Percentiles rank a stretch among this genome's conserved stretches.
Conservation (phyloP, 2,329 filamentous ascomycete species). For the Cladophialophora exuberans region DNA sequence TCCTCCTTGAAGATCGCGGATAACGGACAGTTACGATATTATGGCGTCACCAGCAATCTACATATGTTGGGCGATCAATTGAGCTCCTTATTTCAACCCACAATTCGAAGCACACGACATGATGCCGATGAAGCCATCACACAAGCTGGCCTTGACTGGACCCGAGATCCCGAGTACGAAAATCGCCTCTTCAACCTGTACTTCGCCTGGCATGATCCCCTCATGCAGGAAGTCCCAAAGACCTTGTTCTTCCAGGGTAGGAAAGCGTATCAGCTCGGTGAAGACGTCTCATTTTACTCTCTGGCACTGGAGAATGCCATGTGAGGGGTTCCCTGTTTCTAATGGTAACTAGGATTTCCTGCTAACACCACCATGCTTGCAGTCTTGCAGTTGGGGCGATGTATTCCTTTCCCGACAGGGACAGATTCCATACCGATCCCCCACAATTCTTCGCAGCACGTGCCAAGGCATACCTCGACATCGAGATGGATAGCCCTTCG, state of each 20-base stretch:
- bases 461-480: conserved; percentile 50
- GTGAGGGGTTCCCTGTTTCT: too few species aligned
- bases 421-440: neutral
- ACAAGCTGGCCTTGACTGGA: conserved; percentile 46
- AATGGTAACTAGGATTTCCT: too few species aligned
- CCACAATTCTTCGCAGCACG: conserved; percentile 37
- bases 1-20: conserved; percentile 48
- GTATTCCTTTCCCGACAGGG: neutral
- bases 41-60: conserved; percentile 50
- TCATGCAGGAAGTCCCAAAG: conserved; percentile 50
- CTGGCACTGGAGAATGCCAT: conserved; percentile 47
- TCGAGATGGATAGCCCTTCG: conserved; percentile 52
- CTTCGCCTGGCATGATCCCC: conserved; percentile 54
- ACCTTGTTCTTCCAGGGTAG: conserved; percentile 40
- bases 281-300: conserved; percentile 44
- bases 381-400: conserved; percentile 5
- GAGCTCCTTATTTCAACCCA: conserved; percentile 37
- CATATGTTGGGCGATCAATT: conserved; percentile 46
- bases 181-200: conserved; percentile 50
- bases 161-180: conserved; percentile 46
- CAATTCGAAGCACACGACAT: conserved; percentile 21
- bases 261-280: conserved; percentile 29
- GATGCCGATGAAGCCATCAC: conserved; percentile 47
- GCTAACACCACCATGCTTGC: neutral
- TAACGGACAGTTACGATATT: conserved; percentile 51